Evolutionary conservation across 805 yeast genomes (phyloP), one percentile per base, ranked within the genome.

Genomic region (Scheffersomyces stipitis): DNA sequence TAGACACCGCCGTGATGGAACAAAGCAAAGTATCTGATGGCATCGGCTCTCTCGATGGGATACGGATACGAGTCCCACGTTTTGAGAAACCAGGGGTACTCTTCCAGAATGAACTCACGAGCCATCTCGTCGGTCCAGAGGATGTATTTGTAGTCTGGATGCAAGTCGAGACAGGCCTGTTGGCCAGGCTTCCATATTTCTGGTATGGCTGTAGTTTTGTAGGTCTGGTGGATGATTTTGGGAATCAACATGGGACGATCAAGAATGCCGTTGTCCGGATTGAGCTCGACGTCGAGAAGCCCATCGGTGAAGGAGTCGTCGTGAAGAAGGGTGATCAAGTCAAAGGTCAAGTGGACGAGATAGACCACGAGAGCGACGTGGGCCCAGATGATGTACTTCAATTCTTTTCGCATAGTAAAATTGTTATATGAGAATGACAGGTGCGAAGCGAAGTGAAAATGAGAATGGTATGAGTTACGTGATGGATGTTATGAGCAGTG

Each of bases 41-140:
- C 93, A 54, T 90, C 96, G 1, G 96, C 96, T 40, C 97, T 69
- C 68, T 87, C 81, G 46, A 90, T 90, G 10, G 90, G 88, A 55
- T 80, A 88, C 28, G 74, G 76, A 55, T 90, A 90, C 17, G 72
- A 60, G 51, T 86, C 91, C 73, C 83, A 90, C 2, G 91, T 83
- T 7, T 71, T 60, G 37, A 89, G 63, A 56, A 89, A 90, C 96
- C 96, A 90, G 1, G 91, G 84, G 56, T 82, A 90, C 46, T 86
- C 76, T 51, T 82, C 81, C 18, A 76, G 70, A 42, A 90, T 86
- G 54, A 90, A 90, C 31, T 82, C 80, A 37, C 86, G 70, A 6
- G 95, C 75, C 80, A 75, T 80, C 33, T 77, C 84, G 60, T 89
- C 96, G 4, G 96, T 90, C 97, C 97, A 89, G 24, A 89, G 60